Base-by-base conservation (phyloP, 1,284 basidiomycete genomes). In the Meira miltonrushii region DNA sequence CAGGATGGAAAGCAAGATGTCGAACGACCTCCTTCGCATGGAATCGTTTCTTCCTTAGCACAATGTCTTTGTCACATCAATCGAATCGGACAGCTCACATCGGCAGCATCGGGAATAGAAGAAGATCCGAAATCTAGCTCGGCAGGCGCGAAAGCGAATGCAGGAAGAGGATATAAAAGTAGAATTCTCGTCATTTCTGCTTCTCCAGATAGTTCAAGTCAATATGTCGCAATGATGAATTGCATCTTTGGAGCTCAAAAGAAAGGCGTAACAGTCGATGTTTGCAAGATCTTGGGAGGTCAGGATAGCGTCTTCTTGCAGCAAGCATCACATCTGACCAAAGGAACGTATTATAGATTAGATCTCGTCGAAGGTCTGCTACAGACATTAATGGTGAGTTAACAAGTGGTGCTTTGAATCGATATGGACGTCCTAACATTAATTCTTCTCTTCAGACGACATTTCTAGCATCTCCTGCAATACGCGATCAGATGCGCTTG, bases 171-270 rank as follows among this genome's bases (percentile, higher is more conserved):
- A n/a, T 40, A 17, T 25, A 15, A 43, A 9, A 43, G 39, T 0
- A 84, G 92, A 25, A 90, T 99, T 60, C 84, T 97, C 58, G 85
- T 98, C 60, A 81, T 99, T 55, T 93, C 92, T 57, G 91, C 92
- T 44, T 95, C 93, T 0, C 89, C 89, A 1, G 89, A 92, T 79
- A 83, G 88, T 15, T 88, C 89, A 7, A 85, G 87, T 1, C 88
- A 90, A 28, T 94, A 94, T 79, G 94, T 98, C 55, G 90, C 94
- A 11, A 86, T 98, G 78, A 99, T 99, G 95, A 98, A 98, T 78
- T 89, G 92, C 59, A 97, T 98, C 55, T 99, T 99, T 80, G 93
- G 92, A 2, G 95, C 95, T 0, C 95, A 99, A 79, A 98, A 98
- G 81, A 83, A 91, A 59, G 92, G 89, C 85, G 88, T 96, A 13